Evolutionary conservation across 2,329 filamentous ascomycete species (phyloP).

Genomic region (Periconia digitata): DNA sequence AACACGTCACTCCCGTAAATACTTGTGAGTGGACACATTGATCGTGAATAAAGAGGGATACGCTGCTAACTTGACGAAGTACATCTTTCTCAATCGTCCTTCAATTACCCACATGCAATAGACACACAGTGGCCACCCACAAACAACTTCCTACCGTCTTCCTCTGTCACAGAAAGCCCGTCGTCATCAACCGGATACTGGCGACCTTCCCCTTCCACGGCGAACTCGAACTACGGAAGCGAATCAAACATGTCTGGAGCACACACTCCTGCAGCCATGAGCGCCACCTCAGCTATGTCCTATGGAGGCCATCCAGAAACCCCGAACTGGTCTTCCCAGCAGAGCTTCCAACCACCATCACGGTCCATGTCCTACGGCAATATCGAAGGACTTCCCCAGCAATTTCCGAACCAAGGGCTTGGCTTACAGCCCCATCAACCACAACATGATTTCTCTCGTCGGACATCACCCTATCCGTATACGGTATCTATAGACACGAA

Average conservation of each 20-base stretch:
- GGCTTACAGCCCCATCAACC: slow-evolving; percentile 22
- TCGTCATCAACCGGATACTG: slow-evolving; percentile 36
- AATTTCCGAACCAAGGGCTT: slow-evolving; percentile 33
- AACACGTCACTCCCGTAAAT: slow-evolving; percentile 21
- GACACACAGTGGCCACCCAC: slow-evolving; percentile 41
- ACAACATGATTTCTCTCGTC: slow-evolving; percentile 31
- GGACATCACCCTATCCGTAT: slow-evolving; percentile 38
- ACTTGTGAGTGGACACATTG: slow-evolving; percentile 28
- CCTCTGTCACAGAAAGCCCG: slow-evolving; percentile 37
- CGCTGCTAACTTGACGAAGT: slow-evolving; percentile 27
- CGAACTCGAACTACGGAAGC: slow-evolving; percentile 38
- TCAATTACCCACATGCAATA: slow-evolving; percentile 37
- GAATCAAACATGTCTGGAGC: slow-evolving; percentile 38
- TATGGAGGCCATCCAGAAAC: slow-evolving; percentile 32
- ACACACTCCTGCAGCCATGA: slow-evolving; percentile 39
- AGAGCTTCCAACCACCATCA: slow-evolving; percentile 32
- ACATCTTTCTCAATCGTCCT: slow-evolving; percentile 33
- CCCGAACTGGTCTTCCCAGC: slow-evolving; percentile 29
- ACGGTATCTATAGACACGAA: slow-evolving; percentile 37
- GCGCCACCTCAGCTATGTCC: slow-evolving; percentile 39
- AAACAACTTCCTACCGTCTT: slow-evolving; percentile 35
- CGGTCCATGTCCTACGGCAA: slow-evolving; percentile 45
- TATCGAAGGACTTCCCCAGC: slow-evolving; percentile 39
- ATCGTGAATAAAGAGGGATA: background rate
- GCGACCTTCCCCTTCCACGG: slow-evolving; percentile 38